Percentiles rank a stretch among this genome's conserved stretches.
These are phyloP conservation scores for Rhizophora mangle DNA, from an alignment of 345 rosid species.

Conservation along the genomic window DNA sequence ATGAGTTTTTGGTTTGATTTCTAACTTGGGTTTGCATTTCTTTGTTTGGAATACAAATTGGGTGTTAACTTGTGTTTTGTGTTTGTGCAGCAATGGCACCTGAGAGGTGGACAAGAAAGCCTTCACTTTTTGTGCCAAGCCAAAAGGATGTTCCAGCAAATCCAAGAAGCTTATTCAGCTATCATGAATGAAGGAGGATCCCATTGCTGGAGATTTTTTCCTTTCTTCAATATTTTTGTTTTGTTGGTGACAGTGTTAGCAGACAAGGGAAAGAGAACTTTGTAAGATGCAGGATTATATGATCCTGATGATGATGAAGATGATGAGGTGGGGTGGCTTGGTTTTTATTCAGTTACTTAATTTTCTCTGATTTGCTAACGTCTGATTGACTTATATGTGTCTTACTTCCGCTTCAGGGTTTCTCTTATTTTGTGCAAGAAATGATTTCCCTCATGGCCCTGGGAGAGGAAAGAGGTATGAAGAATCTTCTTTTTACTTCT, in stretches of 20 bases:
- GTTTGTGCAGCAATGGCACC: not conserved
- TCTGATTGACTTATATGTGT: not conserved
- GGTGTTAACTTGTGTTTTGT: not conserved
- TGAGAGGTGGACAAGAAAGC: conserved; percentile 18
- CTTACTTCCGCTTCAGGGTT: conserved; percentile 35
- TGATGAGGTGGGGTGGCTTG: conserved; percentile 37
- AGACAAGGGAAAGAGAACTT: conserved; percentile 42
- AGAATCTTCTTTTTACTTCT: not conserved
- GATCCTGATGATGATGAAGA: conserved; percentile 45
- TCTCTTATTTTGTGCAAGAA: conserved; percentile 51
- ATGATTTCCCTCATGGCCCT: conserved; percentile 45
- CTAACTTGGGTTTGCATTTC: not conserved
- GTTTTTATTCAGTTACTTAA: not conserved
- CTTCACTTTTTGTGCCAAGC: conserved; percentile 41
- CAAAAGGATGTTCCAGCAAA: conserved; percentile 55
- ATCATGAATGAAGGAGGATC: not conserved
- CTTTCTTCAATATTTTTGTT: not conserved
- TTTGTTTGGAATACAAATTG: not conserved
- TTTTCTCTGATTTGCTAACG: not conserved
- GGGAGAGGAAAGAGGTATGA: conserved; percentile 38
- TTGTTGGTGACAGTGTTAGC: conserved; percentile 36
- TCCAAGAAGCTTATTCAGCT: conserved; percentile 67
- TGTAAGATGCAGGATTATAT: conserved; percentile 50
- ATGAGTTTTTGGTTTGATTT: not conserved
- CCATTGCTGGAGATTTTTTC: not conserved